A percentile compares a stretch with the other conserved stretches of the same genome.
phyloP scores from a whole-genome alignment of 2,329 filamentous ascomycete species.

The Decorospora gaudefroyi region DNA sequence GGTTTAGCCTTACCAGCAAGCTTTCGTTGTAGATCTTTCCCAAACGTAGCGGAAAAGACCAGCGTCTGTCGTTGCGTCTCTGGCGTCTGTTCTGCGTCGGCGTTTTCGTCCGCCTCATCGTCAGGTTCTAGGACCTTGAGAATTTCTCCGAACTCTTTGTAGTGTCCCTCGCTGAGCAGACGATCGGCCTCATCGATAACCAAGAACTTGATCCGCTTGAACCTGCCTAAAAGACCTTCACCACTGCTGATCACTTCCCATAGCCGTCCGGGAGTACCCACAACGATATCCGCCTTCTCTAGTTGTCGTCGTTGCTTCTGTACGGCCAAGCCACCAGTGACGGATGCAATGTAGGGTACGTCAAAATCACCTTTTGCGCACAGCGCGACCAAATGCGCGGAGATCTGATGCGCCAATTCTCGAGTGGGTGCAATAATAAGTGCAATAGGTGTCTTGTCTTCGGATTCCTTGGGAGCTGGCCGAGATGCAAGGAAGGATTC shows the following conservation, averaged over 20 bases:
- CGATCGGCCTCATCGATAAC: slow-evolving; percentile 95
- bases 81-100: slow-evolving; percentile 11
- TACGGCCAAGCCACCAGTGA: slow-evolving; percentile 91
- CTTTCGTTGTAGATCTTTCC: slow-evolving; percentile 88
- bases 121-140: slow-evolving; percentile 75
- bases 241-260: slow-evolving; percentile 91
- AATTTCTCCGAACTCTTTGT: slow-evolving; percentile 91
- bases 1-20: slow-evolving; percentile 69
- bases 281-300: slow-evolving; percentile 83
- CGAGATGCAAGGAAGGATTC: slow-evolving; percentile 70
- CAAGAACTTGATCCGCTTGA: slow-evolving; percentile 77
- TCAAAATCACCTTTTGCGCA: slow-evolving; percentile 68
- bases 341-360: slow-evolving; percentile 69
- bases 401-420: slow-evolving; percentile 90
- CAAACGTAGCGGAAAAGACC: slow-evolving; percentile 96
- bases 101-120: slow-evolving; percentile 55
- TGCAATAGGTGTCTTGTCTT: slow-evolving; percentile 57
- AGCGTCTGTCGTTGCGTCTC: slow-evolving; percentile 73
- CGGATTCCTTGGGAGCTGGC: slow-evolving; percentile 42
- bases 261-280: slow-evolving; percentile 86
- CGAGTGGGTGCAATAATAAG: slow-evolving; percentile 88
- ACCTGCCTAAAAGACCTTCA: slow-evolving; percentile 67
- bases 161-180: slow-evolving; percentile 87
- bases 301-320: slow-evolving; percentile 91
- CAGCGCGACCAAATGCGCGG: slow-evolving; percentile 77